These are phyloP conservation scores for Trichophyton mentagrophytes DNA, from an alignment of 2,329 filamentous ascomycete genomes.

Conservation along the genomic window DNA sequence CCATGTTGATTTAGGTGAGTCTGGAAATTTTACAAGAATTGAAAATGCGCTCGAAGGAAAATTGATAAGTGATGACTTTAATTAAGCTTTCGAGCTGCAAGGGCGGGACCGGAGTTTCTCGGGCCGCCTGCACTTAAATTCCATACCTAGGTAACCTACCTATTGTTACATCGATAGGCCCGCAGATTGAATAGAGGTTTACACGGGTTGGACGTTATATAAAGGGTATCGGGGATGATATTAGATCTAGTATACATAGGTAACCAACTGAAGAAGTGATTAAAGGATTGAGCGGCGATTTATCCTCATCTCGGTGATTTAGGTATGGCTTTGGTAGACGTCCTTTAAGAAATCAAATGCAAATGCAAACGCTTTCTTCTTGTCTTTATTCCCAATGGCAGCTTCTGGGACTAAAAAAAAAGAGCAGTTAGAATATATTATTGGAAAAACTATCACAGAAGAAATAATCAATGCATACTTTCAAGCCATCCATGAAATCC, in stretches of 20 bases:
- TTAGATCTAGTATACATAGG: not conserved
- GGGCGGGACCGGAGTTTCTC: constrained; percentile 1
- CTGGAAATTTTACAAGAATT: not conserved
- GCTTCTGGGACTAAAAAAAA: constrained; percentile 12
- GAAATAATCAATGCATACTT: constrained; percentile 9
- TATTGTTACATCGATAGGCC: no score
- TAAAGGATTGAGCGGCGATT: not conserved
- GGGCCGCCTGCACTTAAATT: not conserved
- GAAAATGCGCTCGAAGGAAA: not conserved
- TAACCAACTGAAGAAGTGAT: not conserved
- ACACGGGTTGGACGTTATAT: no score
- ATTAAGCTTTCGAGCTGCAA: not conserved
- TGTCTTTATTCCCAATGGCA: constrained; percentile 11
- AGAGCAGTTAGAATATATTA: not conserved
- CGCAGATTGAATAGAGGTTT: no score
- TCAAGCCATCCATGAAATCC: constrained; percentile 23
- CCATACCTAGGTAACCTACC: no score
- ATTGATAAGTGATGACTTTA: not conserved
- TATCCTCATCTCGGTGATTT: not conserved
- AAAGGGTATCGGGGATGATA: not conserved
- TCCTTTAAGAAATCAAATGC: constrained; percentile 9
- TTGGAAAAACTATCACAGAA: not conserved
- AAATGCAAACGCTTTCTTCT: constrained; percentile 8
- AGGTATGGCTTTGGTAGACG: constrained; percentile 8
- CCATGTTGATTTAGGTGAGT: not conserved